These are phyloP conservation scores for Fusarium citri DNA, from an alignment of 2,329 filamentous ascomycete genomes.

Conservation along the genomic window DNA sequence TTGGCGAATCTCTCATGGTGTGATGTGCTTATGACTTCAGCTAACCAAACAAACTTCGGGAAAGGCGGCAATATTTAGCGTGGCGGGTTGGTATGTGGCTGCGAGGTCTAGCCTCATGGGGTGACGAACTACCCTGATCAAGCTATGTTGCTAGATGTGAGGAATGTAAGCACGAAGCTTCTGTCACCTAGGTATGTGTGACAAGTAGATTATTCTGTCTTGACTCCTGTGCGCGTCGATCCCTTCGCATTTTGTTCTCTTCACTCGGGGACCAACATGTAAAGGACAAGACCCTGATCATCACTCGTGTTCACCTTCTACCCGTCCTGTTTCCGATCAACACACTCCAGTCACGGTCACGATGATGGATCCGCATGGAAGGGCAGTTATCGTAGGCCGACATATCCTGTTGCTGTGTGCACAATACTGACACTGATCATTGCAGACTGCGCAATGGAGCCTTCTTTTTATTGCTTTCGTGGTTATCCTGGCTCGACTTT, in stretches of 20 bases:
- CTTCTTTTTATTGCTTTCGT: conserved; percentile 3
- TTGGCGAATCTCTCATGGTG: not conserved
- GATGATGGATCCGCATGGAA: conserved; percentile 6
- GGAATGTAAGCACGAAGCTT: conserved; percentile 4
- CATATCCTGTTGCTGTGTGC: rapidly evolving
- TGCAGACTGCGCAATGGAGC: conserved; percentile 13
- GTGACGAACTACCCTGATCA: rapidly evolving
- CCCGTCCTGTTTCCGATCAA: not conserved
- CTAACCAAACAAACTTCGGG: too few species aligned
- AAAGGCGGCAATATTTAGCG: not conserved
- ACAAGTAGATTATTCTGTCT: not conserved
- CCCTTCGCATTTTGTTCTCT: not conserved
- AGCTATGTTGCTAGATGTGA: not conserved
- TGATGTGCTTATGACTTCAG: not conserved
- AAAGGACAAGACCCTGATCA: too few species aligned
- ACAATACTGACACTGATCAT: too few species aligned
- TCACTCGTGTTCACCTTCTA: not conserved
- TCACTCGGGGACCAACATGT: not conserved
- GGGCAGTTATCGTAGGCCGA: conserved; percentile 5
- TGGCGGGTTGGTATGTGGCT: conserved; percentile 1
- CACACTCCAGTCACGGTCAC: not conserved
- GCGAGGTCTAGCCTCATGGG: too few species aligned
- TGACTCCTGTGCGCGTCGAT: not conserved
- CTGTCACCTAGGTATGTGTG: not conserved
- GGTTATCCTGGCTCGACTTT: conserved; percentile 18